A percentile compares a stretch with the other conserved stretches of the same genome.
These are phyloP conservation scores for Lipomyces chichibuensis DNA, from an alignment of 805 yeast species.

Conservation along the genomic window DNA sequence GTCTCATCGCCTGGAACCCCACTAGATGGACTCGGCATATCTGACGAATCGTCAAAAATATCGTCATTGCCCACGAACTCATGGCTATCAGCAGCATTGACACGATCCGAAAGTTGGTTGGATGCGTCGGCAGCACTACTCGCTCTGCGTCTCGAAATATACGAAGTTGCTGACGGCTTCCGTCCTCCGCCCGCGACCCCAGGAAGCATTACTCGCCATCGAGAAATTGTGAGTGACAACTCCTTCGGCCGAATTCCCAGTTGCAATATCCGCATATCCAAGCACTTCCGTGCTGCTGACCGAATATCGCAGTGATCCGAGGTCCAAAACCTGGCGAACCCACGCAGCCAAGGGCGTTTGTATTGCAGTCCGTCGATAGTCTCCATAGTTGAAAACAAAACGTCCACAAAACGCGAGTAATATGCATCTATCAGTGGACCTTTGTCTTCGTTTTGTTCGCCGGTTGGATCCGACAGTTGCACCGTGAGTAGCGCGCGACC, in stretches of 20 bases:
- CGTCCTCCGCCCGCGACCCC: constrained; percentile 20
- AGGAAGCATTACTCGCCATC: constrained; percentile 33
- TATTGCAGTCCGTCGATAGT: constrained; percentile 14
- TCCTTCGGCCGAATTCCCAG: constrained; percentile 24
- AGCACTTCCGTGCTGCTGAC: constrained; percentile 24
- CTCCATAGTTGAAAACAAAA: constrained; percentile 19
- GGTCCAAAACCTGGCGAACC: constrained; percentile 33
- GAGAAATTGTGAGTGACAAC: constrained; percentile 29
- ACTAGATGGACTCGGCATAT: neutral
- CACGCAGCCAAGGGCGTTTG: constrained; percentile 34
- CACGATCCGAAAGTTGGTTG: constrained; percentile 13
- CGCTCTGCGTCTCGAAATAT: constrained; percentile 1
- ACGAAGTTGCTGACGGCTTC: neutral
- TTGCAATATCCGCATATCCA: constrained; percentile 23
- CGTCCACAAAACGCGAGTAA: constrained; percentile 17
- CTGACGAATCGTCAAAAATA: constrained; percentile 19
- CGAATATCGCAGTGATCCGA: constrained; percentile 16
- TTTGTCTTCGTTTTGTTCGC: neutral
- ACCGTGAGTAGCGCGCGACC: constrained; percentile 19
- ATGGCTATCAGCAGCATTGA: constrained; percentile 8
- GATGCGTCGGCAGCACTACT: constrained; percentile 12
- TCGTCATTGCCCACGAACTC: constrained; percentile 21
- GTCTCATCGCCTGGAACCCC: constrained; percentile 8
- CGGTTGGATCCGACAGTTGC: constrained; percentile 13
- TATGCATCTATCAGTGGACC: constrained; percentile 3